Conservation (phyloP, 2,329 filamentous ascomycete genomes). For the Fusarium chaquense region DNA sequence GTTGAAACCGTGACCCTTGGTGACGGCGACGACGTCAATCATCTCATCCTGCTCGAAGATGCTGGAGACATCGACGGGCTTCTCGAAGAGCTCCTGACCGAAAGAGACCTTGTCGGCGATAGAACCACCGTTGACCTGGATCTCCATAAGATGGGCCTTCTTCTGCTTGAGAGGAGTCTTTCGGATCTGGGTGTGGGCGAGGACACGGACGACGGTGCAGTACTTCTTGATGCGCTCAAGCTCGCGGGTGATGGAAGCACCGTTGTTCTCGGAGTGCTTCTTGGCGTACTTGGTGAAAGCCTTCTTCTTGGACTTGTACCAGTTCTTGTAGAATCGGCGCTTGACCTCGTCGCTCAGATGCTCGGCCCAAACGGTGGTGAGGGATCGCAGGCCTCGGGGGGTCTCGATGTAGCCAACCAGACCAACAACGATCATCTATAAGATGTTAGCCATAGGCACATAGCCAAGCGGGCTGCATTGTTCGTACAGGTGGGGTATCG, state of each 20-base stretch:
- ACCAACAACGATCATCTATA: constrained; percentile 99
- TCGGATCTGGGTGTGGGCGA: constrained; percentile 99
- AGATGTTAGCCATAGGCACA: constrained; percentile 79
- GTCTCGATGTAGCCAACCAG: constrained; percentile 99
- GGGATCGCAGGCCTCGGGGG: constrained; percentile 97
- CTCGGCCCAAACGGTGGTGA: constrained; percentile 99
- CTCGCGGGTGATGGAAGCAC: constrained; percentile 92
- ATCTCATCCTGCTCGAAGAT: constrained; percentile 99
- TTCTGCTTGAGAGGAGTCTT: constrained; percentile 99
- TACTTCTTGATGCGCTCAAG: constrained; percentile 99
- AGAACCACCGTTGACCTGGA: constrained; percentile 99
- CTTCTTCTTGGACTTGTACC: constrained; percentile 99
- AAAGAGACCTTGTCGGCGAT: constrained; percentile 97
- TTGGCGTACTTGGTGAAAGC: constrained; percentile 99
- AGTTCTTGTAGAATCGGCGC: constrained; percentile 99
- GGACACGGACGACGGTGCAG: constrained; percentile 98
- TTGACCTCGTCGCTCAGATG: constrained; percentile 98
- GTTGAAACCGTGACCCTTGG: constrained; percentile 98
- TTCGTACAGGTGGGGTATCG: constrained; percentile 95
- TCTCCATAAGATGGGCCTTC: constrained; percentile 99
- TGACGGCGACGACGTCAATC: constrained; percentile 99
- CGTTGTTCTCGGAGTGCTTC: constrained; percentile 96
- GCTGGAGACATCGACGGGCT: constrained; percentile 91
- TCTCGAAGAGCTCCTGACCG: constrained; percentile 97
- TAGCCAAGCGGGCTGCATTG: constrained; percentile 84